A percentile compares a stretch with the other conserved stretches of the same genome.
These are phyloP conservation scores for Panicum virgatum DNA, from an alignment of 202 grass and related monocot genomes.

Conservation along the genomic window DNA sequence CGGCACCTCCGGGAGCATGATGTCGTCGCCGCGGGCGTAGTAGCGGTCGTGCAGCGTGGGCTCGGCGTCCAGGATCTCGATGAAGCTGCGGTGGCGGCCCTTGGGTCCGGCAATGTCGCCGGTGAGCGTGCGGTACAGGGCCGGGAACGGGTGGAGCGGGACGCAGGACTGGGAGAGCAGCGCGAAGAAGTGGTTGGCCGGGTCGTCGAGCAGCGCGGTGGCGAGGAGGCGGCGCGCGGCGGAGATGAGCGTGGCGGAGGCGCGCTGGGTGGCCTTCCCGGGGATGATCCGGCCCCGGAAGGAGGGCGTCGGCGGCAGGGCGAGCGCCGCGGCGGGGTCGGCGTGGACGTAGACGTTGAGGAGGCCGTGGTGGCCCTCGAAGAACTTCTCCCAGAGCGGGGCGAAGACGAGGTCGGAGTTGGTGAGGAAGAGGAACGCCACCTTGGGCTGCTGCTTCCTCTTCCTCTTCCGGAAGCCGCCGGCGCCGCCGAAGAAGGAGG, in stretches of 20 bases:
- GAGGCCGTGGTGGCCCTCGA: constrained; percentile 44
- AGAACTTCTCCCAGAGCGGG: constrained; percentile 78
- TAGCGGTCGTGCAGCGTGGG: constrained; percentile 58
- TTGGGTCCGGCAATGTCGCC: constrained; percentile 9
- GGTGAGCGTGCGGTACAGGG: constrained; percentile 46
- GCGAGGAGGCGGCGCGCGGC: constrained; percentile 70
- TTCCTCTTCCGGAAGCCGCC: not conserved
- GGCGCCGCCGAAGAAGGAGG: constrained; percentile 6
- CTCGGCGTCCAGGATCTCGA: constrained; percentile 70
- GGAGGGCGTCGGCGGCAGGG: constrained; percentile 28
- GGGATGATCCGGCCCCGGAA: constrained; percentile 51
- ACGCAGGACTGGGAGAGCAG: constrained; percentile 73
- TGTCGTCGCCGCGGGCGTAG: constrained; percentile 59
- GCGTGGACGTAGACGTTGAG: constrained; percentile 80
- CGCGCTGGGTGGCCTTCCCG: constrained; percentile 57
- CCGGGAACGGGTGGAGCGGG: constrained; percentile 60
- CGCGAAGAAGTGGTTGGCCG: constrained; percentile 70
- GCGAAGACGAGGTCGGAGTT: constrained; percentile 81
- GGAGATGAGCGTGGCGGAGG: constrained; percentile 69
- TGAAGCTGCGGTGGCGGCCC: constrained; percentile 59
- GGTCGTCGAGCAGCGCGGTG: constrained; percentile 69
- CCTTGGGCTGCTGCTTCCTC: constrained; percentile 32
- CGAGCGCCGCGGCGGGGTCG: constrained; percentile 39
- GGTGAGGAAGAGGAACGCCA: constrained; percentile 81
- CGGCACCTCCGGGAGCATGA: constrained; percentile 68